Conservation (phyloP, 2,329 filamentous ascomycete genomes). For the Monosporascus sp. region DNA sequence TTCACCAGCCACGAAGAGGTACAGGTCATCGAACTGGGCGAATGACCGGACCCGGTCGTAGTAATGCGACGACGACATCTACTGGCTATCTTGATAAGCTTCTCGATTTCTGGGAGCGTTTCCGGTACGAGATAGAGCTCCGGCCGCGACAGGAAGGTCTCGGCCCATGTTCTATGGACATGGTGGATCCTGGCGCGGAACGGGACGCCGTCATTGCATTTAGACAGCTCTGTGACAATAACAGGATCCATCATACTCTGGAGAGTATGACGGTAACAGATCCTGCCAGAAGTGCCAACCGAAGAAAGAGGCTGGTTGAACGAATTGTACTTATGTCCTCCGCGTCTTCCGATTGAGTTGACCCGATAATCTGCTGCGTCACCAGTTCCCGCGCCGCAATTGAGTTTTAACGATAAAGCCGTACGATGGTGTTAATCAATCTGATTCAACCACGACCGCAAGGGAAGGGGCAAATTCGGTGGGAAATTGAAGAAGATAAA, state of each 20-base stretch:
- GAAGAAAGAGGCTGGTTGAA: background rate
- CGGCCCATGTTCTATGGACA: constrained; percentile 88
- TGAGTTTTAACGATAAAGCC: no score
- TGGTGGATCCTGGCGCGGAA: constrained; percentile 72
- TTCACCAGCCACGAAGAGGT: constrained; percentile 94
- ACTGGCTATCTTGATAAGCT: constrained; percentile 74
- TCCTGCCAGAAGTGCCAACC: background rate
- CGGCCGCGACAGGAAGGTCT: constrained; percentile 82
- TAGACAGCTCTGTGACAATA: constrained; percentile 19
- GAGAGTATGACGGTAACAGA: background rate
- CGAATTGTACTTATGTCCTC: background rate
- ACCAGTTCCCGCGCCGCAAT: no score
- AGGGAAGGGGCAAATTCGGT: no score
- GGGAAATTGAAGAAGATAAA: no score
- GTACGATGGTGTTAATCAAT: no score
- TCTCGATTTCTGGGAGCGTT: constrained; percentile 74
- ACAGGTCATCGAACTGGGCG: constrained; percentile 85
- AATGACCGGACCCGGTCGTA: constrained; percentile 86
- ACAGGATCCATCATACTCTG: constrained; percentile 18
- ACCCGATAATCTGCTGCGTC: no score
- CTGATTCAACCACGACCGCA: no score
- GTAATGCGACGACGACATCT: constrained; percentile 76
- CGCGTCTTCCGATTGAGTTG: no score
- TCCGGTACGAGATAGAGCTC: constrained; percentile 88
- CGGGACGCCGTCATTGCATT: constrained; percentile 43